Conservation (phyloP, 768 basidiomycete genomes). For the Russula ochroleuca region DNA sequence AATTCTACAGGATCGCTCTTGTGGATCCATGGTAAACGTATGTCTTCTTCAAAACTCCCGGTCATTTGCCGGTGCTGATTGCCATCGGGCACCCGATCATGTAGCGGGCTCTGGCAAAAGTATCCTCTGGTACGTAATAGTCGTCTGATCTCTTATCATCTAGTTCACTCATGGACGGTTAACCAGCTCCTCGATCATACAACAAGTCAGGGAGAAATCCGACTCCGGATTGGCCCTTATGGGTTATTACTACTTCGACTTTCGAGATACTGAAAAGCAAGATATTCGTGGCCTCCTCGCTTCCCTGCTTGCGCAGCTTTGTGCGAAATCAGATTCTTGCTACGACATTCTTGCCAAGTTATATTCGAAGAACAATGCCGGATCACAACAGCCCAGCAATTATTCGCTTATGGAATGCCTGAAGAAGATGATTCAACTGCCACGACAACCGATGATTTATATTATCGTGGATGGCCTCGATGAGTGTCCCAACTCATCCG, state of each 20-base stretch:
- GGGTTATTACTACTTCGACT: neutral
- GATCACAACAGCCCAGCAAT: too few species aligned
- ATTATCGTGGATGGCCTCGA: constrained; percentile 10
- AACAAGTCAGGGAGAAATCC: neutral
- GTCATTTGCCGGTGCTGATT: too few species aligned
- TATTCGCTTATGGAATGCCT: neutral
- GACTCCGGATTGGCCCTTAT: neutral
- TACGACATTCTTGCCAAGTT: too few species aligned
- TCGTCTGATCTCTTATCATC: neutral
- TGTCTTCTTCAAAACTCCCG: too few species aligned
- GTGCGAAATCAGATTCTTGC: neutral
- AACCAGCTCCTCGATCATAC: neutral
- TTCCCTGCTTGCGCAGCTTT: neutral
- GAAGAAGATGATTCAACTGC: neutral
- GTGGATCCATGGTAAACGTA: too few species aligned
- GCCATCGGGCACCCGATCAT: too few species aligned
- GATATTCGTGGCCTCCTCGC: neutral
- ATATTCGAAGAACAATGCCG: too few species aligned
- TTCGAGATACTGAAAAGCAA: neutral
- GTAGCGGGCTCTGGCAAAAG: too few species aligned
- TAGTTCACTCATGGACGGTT: neutral
- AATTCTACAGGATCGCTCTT: too few species aligned
- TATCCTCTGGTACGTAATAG: too few species aligned
- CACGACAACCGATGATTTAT: neutral
- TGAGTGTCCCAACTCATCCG: constrained; percentile 4